Conservation (phyloP, 345 rosid species). For the Heritiera littoralis region DNA sequence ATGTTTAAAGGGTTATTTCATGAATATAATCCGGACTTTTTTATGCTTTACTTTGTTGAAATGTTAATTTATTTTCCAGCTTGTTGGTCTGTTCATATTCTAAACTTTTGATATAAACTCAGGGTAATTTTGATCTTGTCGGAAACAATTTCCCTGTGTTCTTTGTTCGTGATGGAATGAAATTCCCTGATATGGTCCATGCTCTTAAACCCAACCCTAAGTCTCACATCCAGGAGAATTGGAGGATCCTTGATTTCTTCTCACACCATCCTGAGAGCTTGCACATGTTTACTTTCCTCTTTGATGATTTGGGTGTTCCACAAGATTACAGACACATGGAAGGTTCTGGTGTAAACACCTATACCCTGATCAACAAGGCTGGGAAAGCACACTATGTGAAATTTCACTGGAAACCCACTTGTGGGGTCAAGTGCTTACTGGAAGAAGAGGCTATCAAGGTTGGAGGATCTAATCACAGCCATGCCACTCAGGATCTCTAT, state of each 20-base stretch:
- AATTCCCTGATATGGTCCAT: conserved; percentile 95
- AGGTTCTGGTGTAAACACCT: conserved; percentile 89
- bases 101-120: conserved; percentile 18
- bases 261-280: conserved; percentile 95
- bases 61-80: not conserved
- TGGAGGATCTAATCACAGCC: conserved; percentile 97
- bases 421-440: conserved; percentile 74
- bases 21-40: not conserved
- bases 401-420: conserved; percentile 98
- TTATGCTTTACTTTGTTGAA: not conserved
- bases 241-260: conserved; percentile 95
- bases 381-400: conserved; percentile 86
- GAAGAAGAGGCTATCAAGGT: conserved; percentile 88
- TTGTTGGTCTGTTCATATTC: not conserved
- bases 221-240: conserved; percentile 90
- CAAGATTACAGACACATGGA: conserved; percentile 98
- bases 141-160: conserved; percentile 99
- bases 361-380: conserved; percentile 76
- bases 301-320: conserved; percentile 90
- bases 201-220: conserved; percentile 96
- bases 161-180: conserved; percentile 92
- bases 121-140: conserved; percentile 99
- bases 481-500: conserved; percentile 90
- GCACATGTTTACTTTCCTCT: conserved; percentile 85
- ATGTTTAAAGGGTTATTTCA: not conserved